phyloP scores from a whole-genome alignment of 208 protist species.

The Leptomonas pyrrhocoris region DNA sequence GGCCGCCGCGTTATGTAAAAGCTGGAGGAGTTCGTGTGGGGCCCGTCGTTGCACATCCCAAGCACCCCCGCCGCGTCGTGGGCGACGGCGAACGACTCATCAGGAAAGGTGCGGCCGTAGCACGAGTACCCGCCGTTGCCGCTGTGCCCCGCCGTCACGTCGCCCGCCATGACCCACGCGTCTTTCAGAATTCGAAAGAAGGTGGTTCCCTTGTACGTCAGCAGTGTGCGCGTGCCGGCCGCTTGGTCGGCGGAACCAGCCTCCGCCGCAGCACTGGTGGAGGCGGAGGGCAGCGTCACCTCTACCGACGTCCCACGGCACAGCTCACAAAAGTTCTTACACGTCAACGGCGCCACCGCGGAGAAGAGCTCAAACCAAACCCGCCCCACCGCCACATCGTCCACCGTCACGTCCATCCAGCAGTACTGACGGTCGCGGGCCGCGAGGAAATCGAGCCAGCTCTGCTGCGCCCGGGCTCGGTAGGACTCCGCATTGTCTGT shows the following conservation, averaged over 20 bases:
- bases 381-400: slow-evolving; percentile 32
- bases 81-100: slow-evolving; percentile 94
- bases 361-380: slow-evolving; percentile 92
- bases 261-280: slow-evolving; percentile 2
- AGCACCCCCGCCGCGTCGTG: slow-evolving; percentile 82
- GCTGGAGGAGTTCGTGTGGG: slow-evolving; percentile 83
- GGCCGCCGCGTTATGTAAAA: slow-evolving; percentile 89
- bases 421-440: slow-evolving; percentile 73
- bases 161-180: slow-evolving; percentile 96
- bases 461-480: slow-evolving; percentile 39
- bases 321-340: slow-evolving; percentile 92
- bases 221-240: slow-evolving; percentile 31
- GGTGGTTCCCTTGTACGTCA: slow-evolving; percentile 89
- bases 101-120: slow-evolving; percentile 91
- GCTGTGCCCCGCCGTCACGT: slow-evolving; percentile 78
- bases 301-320: slow-evolving; percentile 70
- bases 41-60: slow-evolving; percentile 92
- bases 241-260: too few relatives aligned
- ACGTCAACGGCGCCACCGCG: slow-evolving; percentile 83
- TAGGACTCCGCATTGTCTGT: slow-evolving; percentile 73
- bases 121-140: slow-evolving; percentile 93
- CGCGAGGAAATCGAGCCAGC: slow-evolving; percentile 68
- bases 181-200: slow-evolving; percentile 94
- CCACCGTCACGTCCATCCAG: slow-evolving; percentile 78
- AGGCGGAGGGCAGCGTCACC: slow-evolving; percentile 6